Evolutionary conservation across 257 asterid genomes (phyloP).

Genomic region (Plantago elongata): DNA sequence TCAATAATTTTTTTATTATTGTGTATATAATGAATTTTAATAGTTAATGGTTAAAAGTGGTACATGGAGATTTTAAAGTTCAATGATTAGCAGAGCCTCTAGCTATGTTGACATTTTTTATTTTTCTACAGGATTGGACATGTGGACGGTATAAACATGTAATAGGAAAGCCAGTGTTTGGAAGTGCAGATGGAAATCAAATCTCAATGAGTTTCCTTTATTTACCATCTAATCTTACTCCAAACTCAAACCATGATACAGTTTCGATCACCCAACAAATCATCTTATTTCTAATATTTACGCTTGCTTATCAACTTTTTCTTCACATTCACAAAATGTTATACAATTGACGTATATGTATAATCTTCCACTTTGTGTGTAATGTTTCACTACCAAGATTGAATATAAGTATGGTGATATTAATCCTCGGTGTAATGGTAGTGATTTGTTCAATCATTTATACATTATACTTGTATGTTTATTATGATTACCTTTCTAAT

Average conservation of each 20-base stretch:
- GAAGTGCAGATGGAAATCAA: slow-evolving; percentile 34
- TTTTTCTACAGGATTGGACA: slow-evolving; percentile 44
- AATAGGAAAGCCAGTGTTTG: slow-evolving; percentile 64
- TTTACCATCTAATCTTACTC: slow-evolving; percentile 31
- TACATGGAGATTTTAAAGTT: no score
- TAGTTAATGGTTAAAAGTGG: no score
- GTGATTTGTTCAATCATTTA: no score
- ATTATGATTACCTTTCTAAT: no score
- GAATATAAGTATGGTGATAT: no score
- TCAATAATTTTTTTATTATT: no score
- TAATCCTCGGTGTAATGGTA: no score
- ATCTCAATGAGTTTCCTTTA: slow-evolving; percentile 62
- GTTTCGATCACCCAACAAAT: slow-evolving; percentile 60
- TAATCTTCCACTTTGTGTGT: no score
- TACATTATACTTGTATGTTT: no score
- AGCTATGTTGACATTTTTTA: not conserved
- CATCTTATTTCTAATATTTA: slow-evolving; percentile 31
- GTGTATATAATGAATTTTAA: no score
- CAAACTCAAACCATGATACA: slow-evolving; percentile 18
- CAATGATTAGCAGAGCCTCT: no score
- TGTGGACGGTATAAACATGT: slow-evolving; percentile 62
- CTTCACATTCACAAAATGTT: slow-evolving; percentile 29
- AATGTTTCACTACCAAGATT: no score
- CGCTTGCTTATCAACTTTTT: slow-evolving; percentile 38
- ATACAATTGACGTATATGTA: not conserved